Evolutionary conservation across 331 rosid species (phyloP).

Genomic region (Malus hybrid): DNA sequence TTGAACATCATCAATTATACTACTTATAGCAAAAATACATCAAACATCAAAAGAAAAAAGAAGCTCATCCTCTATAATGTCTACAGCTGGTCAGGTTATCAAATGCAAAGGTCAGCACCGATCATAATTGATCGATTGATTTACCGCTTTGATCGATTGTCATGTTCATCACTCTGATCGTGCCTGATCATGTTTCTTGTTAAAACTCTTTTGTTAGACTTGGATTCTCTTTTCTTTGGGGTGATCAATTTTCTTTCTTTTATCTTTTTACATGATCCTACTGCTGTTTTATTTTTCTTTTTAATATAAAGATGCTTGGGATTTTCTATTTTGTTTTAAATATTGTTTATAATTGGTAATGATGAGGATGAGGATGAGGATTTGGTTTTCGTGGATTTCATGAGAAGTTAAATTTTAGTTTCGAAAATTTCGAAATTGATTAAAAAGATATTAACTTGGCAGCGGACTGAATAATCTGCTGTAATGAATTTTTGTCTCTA

Average conservation of each 20-base stretch:
- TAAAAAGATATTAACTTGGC: neutral
- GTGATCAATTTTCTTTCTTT: neutral
- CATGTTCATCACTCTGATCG: neutral
- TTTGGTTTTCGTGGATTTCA: neutral
- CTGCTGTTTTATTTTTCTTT: neutral
- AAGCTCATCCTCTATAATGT: constrained; percentile 12
- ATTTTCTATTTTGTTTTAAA: no score
- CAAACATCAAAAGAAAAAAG: neutral
- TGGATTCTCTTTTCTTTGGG: neutral
- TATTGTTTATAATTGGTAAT: neutral
- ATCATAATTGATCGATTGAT: neutral
- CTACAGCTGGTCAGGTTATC: constrained; percentile 43
- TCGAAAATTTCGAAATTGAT: neutral
- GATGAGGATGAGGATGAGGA: neutral
- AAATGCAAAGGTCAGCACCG: constrained; percentile 42
- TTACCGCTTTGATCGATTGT: neutral
- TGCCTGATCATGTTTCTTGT: neutral
- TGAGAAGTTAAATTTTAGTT: no score
- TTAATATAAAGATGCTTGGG: neutral
- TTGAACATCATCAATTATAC: neutral
- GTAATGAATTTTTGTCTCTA: no score
- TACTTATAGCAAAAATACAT: neutral
- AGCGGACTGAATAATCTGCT: no score
- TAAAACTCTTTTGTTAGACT: neutral
- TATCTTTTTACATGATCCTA: neutral